A percentile compares a stretch with the other conserved stretches of the same genome.
Evolutionary conservation across 1,284 basidiomycete species (phyloP).

Genomic region (Serendipita sp.): DNA sequence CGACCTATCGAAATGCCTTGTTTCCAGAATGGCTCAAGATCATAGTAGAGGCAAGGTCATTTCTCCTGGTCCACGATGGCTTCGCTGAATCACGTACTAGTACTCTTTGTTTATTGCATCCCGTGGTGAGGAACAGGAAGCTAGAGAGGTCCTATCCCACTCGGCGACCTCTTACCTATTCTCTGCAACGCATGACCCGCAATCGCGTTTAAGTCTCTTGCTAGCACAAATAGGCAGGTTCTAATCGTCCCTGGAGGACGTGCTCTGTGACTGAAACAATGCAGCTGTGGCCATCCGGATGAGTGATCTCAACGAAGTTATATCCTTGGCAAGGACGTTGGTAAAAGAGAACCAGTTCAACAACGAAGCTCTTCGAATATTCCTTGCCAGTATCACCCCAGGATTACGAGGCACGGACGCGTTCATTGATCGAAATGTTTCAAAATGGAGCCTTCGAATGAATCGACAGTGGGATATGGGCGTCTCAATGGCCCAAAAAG

Average conservation of each 20-base stretch:
- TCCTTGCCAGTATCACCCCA: constrained; percentile 54
- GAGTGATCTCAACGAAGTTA: constrained; percentile 34
- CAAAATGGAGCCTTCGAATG: constrained; percentile 23
- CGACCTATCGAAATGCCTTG: constrained; percentile 63
- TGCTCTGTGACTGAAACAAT: not conserved
- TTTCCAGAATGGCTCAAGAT: constrained; percentile 79
- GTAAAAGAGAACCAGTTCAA: constrained; percentile 58
- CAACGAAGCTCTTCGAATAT: constrained; percentile 66
- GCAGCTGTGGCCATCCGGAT: constrained; percentile 57
- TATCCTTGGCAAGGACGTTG: constrained; percentile 62
- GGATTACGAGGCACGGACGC: constrained; percentile 54
- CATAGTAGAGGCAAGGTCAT: constrained; percentile 58
- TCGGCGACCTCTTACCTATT: constrained; percentile 67
- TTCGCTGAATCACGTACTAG: constrained; percentile 27
- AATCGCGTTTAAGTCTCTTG: constrained; percentile 55
- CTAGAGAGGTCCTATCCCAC: constrained; percentile 70
- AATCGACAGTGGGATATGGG: constrained; percentile 18
- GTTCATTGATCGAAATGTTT: constrained; percentile 57
- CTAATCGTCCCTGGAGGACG: not conserved
- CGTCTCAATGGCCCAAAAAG: constrained; percentile 12
- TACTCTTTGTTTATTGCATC: constrained; percentile 72
- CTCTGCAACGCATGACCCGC: constrained; percentile 30
- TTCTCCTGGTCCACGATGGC: too few relatives aligned
- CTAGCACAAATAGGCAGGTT: constrained; percentile 54
- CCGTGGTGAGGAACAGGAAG: constrained; percentile 49